Percentiles rank a stretch among this genome's conserved stretches.
Conservation (phyloP, 2,329 filamentous ascomycete species). For the Aspergillus quadrilineatus region DNA sequence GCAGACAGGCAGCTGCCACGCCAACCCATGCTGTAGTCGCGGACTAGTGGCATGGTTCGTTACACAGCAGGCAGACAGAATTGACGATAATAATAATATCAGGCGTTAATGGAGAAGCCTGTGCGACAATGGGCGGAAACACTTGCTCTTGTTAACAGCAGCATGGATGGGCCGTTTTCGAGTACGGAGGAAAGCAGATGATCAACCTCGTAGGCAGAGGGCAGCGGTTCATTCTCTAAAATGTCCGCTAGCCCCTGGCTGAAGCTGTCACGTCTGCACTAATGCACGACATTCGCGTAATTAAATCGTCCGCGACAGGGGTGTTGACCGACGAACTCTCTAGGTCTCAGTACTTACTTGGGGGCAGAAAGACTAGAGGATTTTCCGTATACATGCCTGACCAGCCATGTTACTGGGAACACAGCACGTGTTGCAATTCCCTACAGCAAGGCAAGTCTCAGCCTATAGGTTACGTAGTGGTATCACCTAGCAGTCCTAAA, state of each 20-base stretch:
- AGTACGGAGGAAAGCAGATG: neutral
- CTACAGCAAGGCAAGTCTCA: neutral
- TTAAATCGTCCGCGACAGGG: neutral
- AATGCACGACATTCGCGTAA: constrained; percentile 20
- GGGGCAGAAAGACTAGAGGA: neutral
- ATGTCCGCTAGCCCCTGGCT: constrained; percentile 12
- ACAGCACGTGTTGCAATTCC: neutral
- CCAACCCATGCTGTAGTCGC: neutral
- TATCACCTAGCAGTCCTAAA: neutral
- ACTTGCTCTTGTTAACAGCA: neutral
- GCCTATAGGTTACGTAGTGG: neutral
- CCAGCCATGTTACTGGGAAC: neutral
- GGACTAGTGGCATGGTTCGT: neutral
- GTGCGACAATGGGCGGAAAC: neutral
- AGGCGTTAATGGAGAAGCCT: neutral
- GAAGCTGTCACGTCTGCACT: constrained; percentile 8
- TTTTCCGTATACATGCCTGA: neutral
- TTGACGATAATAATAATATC: neutral
- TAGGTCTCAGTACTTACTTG: neutral
- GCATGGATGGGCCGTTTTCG: neutral
- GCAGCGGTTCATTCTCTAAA: neutral
- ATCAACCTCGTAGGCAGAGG: too few species aligned
- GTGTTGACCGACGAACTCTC: too few species aligned
- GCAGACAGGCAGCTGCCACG: neutral
- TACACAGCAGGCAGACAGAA: neutral